Evolutionary conservation across 1,284 basidiomycete genomes (phyloP).

Genomic region (Meripilus lineatus): DNA sequence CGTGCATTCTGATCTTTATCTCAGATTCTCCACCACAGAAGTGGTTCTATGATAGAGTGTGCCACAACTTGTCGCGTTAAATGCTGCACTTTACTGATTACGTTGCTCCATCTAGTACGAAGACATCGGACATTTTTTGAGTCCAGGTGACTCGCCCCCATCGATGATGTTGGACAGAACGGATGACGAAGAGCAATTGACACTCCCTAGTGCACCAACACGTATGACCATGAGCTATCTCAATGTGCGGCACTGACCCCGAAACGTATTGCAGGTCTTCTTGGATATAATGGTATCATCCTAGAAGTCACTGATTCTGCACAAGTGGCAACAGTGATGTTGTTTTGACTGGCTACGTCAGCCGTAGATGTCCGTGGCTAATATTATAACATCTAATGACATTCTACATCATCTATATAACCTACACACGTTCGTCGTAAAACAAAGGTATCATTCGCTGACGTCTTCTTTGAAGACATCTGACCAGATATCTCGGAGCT

Average conservation of each 20-base stretch:
- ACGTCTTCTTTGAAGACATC: conserved; percentile 58
- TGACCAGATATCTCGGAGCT: conserved; percentile 64
- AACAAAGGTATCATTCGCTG: too few species aligned
- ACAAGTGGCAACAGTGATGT: conserved; percentile 67
- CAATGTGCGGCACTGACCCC: not conserved
- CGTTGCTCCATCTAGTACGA: conserved; percentile 67
- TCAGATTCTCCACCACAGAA: conserved; percentile 64
- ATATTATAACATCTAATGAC: not conserved
- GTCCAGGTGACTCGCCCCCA: conserved; percentile 61
- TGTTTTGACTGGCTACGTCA: conserved; percentile 45
- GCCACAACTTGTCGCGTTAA: conserved; percentile 10
- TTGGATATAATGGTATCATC: conserved; percentile 81
- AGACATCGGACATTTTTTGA: conserved; percentile 69
- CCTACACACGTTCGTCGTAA: not conserved
- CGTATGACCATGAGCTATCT: conserved; percentile 39
- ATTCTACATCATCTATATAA: not conserved
- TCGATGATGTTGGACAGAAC: conserved; percentile 86
- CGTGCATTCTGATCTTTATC: conserved; percentile 1
- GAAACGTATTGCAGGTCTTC: conserved; percentile 43
- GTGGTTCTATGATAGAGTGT: conserved; percentile 62
- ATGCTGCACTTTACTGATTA: not conserved
- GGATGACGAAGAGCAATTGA: conserved; percentile 73
- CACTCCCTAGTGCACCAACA: conserved; percentile 67
- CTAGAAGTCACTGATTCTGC: conserved; percentile 76
- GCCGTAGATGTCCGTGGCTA: not conserved